Conservation (phyloP, 306 rosid genomes). For the Cicer yamashitae region DNA sequence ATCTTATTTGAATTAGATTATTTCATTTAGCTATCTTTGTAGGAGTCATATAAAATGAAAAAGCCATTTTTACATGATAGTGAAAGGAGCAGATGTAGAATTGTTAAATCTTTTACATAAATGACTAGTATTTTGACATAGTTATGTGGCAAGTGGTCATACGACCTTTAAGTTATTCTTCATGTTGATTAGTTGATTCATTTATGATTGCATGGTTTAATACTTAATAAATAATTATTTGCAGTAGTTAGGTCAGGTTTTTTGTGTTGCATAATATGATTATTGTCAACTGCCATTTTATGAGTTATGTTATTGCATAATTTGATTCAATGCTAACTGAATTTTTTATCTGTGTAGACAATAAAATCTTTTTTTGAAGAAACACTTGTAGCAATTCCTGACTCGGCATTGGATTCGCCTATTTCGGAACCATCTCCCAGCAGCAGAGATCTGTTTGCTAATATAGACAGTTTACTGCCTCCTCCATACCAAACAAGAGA, state of each 20-base stretch:
- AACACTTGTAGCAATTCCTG: constrained; percentile 84
- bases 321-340: constrained; percentile 42
- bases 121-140: not conserved
- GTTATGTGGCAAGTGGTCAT: not conserved
- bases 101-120: not conserved
- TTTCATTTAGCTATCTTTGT: too few relatives aligned
- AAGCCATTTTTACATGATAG: too few relatives aligned
- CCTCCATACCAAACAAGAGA: constrained; percentile 64
- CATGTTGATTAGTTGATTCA: not conserved
- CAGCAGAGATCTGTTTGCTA: constrained; percentile 66
- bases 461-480: constrained; percentile 66
- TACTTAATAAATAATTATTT: constrained; percentile 7
- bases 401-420: constrained; percentile 75
- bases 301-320: constrained; percentile 18
- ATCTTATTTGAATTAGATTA: too few relatives aligned
- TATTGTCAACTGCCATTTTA: constrained; percentile 6
- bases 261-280: constrained; percentile 24
- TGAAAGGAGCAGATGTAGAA: too few relatives aligned
- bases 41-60: too few relatives aligned
- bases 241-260: constrained; percentile 18
- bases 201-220: constrained; percentile 18
- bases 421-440: constrained; percentile 55
- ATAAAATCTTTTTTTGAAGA: constrained; percentile 85
- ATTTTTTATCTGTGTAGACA: constrained; percentile 65
- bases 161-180: not conserved